Conservation (phyloP, 306 rosid species). For the Prunus mume region DNA sequence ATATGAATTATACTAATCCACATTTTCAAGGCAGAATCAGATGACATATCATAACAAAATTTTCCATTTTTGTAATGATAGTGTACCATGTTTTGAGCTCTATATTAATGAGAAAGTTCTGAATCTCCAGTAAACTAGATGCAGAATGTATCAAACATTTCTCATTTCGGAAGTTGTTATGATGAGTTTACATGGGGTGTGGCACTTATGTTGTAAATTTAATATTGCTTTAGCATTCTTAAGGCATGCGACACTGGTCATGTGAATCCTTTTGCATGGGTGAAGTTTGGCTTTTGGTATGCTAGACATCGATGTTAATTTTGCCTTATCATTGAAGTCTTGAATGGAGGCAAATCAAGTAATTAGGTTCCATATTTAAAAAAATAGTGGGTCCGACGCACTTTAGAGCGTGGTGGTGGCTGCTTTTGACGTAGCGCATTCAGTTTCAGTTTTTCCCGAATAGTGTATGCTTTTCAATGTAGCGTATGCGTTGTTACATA, state of each 20-base stretch:
- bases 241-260: background rate
- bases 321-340: background rate
- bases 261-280: background rate
- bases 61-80: background rate
- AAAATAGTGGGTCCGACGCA: too few relatives aligned
- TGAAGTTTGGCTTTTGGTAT: background rate
- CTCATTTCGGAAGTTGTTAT: background rate
- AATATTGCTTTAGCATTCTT: background rate
- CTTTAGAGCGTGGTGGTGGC: too few relatives aligned
- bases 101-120: background rate
- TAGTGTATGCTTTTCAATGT: too few relatives aligned
- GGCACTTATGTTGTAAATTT: background rate
- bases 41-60: background rate
- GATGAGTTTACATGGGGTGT: background rate
- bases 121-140: background rate
- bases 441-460: too few relatives aligned
- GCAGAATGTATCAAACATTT: background rate
- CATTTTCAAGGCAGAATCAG: background rate
- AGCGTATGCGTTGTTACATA: too few relatives aligned
- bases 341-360: background rate
- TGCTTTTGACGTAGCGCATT: too few relatives aligned
- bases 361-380: background rate
- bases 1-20: conserved; percentile 15
- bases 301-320: background rate
- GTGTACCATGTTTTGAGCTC: background rate